Base-by-base conservation (phyloP, 176 grass and related monocot species). In the Saccharum officinarum region DNA sequence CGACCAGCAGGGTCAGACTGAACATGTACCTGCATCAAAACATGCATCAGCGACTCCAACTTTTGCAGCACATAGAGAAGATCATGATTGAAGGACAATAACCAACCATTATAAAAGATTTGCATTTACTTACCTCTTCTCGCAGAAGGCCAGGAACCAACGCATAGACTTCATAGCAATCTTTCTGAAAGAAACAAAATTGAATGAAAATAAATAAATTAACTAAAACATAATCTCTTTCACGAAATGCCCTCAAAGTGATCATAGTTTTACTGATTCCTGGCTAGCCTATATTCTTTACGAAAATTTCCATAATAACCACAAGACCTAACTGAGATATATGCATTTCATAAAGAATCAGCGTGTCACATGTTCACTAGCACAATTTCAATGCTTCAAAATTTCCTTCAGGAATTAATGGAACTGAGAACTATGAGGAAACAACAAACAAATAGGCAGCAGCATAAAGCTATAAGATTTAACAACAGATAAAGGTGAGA, bases 91-190 rank as follows among this genome's bases (percentile, higher is more conserved):
- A 84, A 18, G 6, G 7, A 40, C 61, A 33, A 66, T 82, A 82
- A 76, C 64, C 28, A 46, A 80, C 49, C 45, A 61, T 70, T 49
- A 63, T 81, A 23, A 76, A 45, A 44, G 2, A 82, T 26, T 61
- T 67, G 39, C 18, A 83, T 88, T 25, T 50, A 37, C 63, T 75
- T 86, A 98, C 96, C 91, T 98, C 96, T 84, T 98, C 96, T 10
- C 93, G 88, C 34, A 95, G 75, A 89, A 98, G 97, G 7, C 97
- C 93, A 85, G 97, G 97, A 89, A 95, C 91, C 74, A 98, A 90
- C 31, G 97, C 97, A 82, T 98, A 98, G 73, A 98, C 86, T 94
- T 95, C 93, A 82, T 89, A 98, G 86, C 93, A 98, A 80, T 95
- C 93, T 82, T 95, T 94, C 97, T 98, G 90, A 80, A 87, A 80